These are phyloP conservation scores for Starmerella floris DNA, from an alignment of 805 yeast species.

Conservation along the genomic window DNA sequence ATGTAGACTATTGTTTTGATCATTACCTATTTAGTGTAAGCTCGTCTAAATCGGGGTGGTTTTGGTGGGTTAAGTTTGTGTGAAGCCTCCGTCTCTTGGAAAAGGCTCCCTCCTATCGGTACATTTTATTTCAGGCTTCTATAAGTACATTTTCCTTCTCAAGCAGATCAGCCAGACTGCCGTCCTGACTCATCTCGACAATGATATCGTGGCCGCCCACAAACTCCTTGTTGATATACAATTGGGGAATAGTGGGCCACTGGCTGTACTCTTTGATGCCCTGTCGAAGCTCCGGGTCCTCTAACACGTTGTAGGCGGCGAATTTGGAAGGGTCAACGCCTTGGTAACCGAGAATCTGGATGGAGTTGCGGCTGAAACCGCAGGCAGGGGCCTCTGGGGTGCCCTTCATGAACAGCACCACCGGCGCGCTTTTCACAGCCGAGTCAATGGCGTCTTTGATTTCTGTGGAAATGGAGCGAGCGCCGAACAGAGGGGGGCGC, in stretches of 20 bases:
- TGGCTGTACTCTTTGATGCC: slow-evolving; percentile 91
- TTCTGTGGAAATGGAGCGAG: slow-evolving; percentile 56
- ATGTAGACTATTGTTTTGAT: too few species aligned
- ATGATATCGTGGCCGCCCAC: slow-evolving; percentile 96
- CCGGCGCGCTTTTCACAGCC: slow-evolving; percentile 82
- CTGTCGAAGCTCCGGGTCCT: slow-evolving; percentile 83
- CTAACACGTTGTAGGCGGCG: slow-evolving; percentile 93
- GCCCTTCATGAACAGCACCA: slow-evolving; percentile 95
- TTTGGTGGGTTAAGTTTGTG: too few species aligned
- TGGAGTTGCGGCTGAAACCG: slow-evolving; percentile 92
- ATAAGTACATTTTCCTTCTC: slow-evolving; percentile 68
- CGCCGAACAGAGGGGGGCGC: background rate
- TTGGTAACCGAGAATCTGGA: slow-evolving; percentile 83
- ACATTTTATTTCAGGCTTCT: slow-evolving; percentile 33
- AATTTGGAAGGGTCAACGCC: slow-evolving; percentile 94
- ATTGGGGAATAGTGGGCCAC: slow-evolving; percentile 98
- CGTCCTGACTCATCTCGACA: slow-evolving; percentile 69
- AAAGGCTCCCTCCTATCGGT: too few species aligned
- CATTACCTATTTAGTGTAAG: too few species aligned
- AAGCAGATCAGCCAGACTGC: slow-evolving; percentile 77
- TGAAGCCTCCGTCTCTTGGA: too few species aligned
- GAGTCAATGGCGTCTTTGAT: slow-evolving; percentile 71
- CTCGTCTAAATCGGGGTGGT: too few species aligned
- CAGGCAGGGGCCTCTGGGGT: slow-evolving; percentile 97
- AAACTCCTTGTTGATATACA: slow-evolving; percentile 76